These are phyloP conservation scores for Mortierella hygrophila DNA, from an alignment of 192 early-diverging fungal genomes.

Conservation along the genomic window DNA sequence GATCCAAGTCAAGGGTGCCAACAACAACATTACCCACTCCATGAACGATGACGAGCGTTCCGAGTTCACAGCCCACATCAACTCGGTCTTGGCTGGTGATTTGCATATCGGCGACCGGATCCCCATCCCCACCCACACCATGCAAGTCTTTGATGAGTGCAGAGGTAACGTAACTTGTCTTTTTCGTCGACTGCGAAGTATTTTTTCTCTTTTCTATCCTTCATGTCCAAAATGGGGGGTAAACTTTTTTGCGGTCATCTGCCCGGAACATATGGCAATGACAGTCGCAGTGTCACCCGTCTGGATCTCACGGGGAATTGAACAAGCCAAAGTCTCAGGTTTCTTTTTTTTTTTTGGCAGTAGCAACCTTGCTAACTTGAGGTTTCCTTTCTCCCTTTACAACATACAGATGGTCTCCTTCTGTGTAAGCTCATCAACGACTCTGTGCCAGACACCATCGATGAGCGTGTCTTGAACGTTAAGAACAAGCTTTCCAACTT, in stretches of 20 bases:
- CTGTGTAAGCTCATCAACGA: conserved; percentile 99
- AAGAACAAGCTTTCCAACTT: conserved; percentile 90
- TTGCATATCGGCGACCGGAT: conserved; percentile 85
- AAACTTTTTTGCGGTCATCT: conserved; percentile 31
- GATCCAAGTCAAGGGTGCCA: conserved; percentile 88
- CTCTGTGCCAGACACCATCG: conserved; percentile 95
- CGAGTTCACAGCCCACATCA: conserved; percentile 96
- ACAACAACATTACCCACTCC: conserved; percentile 92
- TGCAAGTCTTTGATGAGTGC: conserved; percentile 98
- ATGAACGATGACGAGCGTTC: conserved; percentile 99
- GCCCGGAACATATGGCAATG: conserved; percentile 6
- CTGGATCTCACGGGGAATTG: background rate
- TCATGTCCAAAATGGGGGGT: background rate
- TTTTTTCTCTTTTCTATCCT: conserved; percentile 16
- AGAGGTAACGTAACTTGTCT: conserved; percentile 67
- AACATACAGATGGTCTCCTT: conserved; percentile 82
- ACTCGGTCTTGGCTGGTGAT: conserved; percentile 86
- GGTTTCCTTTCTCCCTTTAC: conserved; percentile 4
- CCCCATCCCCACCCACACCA: conserved; percentile 92
- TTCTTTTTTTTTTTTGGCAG: background rate
- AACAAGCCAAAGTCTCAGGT: background rate
- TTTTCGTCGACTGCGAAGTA: background rate
- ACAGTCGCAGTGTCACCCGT: background rate
- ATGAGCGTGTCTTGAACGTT: conserved; percentile 96
- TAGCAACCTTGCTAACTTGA: background rate